Evolutionary conservation across 78 protist genomes (phyloP), one percentile per base, ranked within the genome.

Genomic region (Protostelium mycophagum): DNA sequence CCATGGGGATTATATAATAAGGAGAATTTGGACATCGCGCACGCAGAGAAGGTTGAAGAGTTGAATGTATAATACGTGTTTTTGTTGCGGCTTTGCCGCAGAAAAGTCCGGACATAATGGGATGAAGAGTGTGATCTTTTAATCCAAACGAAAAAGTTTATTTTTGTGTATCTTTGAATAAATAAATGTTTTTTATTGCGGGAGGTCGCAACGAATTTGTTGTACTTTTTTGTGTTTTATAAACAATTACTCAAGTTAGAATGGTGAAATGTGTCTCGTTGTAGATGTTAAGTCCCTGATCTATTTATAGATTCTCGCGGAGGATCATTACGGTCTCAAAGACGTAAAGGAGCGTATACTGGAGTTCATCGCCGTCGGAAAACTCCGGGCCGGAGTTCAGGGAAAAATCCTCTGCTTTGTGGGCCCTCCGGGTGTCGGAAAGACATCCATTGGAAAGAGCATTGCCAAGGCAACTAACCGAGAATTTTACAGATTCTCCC

Each of bases 371-470:
- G 98, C 99, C 0, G 97, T 98, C 34, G 96, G 97, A 36, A 86
- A 88, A 35, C 88, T 97, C 1, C 0, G 84, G 5, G 97, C 96
- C 25, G 84, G 94, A 0, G 90, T 96, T 28, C 96, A 93, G 39
- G 98, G 98, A 63, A 97, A 97, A 88, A 97, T 98, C n/a, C n/a
- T 98, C 29, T 95, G 98, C 87, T 86, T 98, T 0, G 93, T 94
- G n/a, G 98, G 99, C 1, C 99, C 98, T n/a, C 97, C 98, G 1
- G 97, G 98, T 34, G 93, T 95, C n/a, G 97, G 98, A 85, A 98
- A 97, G 89, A 98, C 99, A 1, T 87, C 94, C 23, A 96, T 98
- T 73, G 99, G 99, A 34, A 91, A 96, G 63, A 89, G 94, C 16
- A 97, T 97, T 37, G 97, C 97, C 25, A 83, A 83, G 25, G 88